These are phyloP conservation scores for Fraxinus quadrangulata DNA, from an alignment of 257 asterid genomes.

Conservation along the genomic window DNA sequence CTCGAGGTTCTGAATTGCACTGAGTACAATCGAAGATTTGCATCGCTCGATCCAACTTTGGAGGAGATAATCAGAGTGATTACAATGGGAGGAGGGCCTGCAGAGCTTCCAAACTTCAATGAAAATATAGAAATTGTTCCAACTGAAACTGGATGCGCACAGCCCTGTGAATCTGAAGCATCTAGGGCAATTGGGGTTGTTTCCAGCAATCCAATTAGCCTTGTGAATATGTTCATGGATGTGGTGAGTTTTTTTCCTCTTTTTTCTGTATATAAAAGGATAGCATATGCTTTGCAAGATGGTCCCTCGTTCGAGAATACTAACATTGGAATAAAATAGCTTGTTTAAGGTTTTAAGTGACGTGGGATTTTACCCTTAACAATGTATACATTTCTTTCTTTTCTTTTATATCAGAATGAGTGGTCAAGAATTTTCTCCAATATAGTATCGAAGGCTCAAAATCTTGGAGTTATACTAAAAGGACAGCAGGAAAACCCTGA, in stretches of 20 bases:
- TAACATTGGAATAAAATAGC: background rate
- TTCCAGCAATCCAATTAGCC: conserved; percentile 34
- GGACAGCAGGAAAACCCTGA: conserved; percentile 32
- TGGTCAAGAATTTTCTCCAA: conserved; percentile 54
- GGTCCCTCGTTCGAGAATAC: background rate
- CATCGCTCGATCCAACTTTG: conserved; percentile 41
- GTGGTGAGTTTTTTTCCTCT: conserved; percentile 35
- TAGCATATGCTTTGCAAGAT: no score
- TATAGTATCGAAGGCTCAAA: conserved; percentile 47
- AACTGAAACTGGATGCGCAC: background rate
- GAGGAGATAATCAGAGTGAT: conserved; percentile 49
- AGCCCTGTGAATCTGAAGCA: conserved; percentile 29
- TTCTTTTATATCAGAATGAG: conserved; percentile 35
- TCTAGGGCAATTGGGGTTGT: conserved; percentile 54
- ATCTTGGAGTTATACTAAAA: conserved; percentile 37
- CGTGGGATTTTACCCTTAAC: background rate
- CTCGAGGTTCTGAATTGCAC: conserved; percentile 40
- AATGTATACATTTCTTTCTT: background rate
- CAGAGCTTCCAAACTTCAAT: conserved; percentile 34
- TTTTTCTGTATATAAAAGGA: no score
- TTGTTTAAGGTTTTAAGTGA: no score
- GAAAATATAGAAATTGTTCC: conserved; percentile 4
- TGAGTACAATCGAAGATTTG: conserved; percentile 48
- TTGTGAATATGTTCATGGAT: conserved; percentile 51
- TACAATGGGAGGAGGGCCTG: conserved; percentile 22